These are phyloP conservation scores for Diatrype stigma DNA, from an alignment of 2,329 filamentous ascomycete genomes.

Conservation along the genomic window DNA sequence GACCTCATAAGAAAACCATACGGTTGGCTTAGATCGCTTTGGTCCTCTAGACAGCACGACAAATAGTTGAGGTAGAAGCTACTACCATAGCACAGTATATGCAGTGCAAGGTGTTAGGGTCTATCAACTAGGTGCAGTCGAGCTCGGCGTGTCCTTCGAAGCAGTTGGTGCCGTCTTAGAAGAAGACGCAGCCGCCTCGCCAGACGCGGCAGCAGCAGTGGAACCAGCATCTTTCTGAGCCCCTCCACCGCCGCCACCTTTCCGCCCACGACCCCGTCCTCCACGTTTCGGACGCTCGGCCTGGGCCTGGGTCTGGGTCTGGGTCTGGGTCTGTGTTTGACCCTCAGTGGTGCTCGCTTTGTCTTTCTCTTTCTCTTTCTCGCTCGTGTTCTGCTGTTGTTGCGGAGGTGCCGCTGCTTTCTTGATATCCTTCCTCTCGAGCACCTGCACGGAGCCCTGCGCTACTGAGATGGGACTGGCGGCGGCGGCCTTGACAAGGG, in stretches of 20 bases:
- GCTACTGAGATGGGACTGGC: constrained; percentile 79
- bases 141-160: too few species aligned
- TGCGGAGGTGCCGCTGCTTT: constrained; percentile 21
- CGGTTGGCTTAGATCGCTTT: too few species aligned
- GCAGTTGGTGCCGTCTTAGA: too few species aligned
- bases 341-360: not conserved
- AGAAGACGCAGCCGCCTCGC: too few species aligned
- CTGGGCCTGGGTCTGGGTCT: not conserved
- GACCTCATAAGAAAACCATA: too few species aligned
- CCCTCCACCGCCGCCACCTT: not conserved
- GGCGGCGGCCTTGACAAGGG: constrained; percentile 72
- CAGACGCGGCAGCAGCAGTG: too few species aligned
- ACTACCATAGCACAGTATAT: too few species aligned
- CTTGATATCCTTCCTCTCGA: constrained; percentile 66
- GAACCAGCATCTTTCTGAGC: too few species aligned
- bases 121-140: too few species aligned
- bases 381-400: not conserved
- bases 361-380: not conserved
- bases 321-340: not conserved
- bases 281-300: constrained; percentile 3
- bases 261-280: constrained; percentile 3
- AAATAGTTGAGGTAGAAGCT: too few species aligned
- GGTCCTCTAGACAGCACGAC: too few species aligned
- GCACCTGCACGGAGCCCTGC: constrained; percentile 79
- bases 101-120: too few species aligned